These are phyloP conservation scores for Rhizopogon rudus DNA, from an alignment of 768 basidiomycete species.

Conservation along the genomic window DNA sequence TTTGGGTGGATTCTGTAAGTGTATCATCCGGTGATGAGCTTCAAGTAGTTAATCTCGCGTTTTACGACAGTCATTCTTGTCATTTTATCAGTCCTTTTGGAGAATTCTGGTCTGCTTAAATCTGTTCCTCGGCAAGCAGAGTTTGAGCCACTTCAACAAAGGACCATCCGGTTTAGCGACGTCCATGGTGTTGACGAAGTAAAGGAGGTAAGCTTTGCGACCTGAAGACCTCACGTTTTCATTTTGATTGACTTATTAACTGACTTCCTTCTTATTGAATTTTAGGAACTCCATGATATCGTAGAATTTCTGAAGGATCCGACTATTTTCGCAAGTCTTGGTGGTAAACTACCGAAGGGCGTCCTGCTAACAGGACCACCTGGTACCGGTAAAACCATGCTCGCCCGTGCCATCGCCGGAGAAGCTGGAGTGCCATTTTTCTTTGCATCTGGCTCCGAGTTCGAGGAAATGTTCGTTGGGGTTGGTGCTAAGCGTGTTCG, in stretches of 20 bases:
- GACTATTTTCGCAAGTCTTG: conserved; percentile 80
- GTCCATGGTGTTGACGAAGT: conserved; percentile 98
- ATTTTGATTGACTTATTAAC: no score
- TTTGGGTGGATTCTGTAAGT: conserved; percentile 65
- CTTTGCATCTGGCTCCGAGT: conserved; percentile 94
- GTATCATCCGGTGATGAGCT: not conserved
- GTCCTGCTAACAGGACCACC: conserved; percentile 87
- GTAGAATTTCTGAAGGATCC: conserved; percentile 96
- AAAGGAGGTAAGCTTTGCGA: conserved; percentile 61
- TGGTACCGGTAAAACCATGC: conserved; percentile 79
- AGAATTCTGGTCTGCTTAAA: conserved; percentile 92
- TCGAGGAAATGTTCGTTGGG: conserved; percentile 98
- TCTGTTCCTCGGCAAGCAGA: conserved; percentile 75
- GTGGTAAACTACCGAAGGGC: conserved; percentile 93
- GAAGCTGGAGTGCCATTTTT: conserved; percentile 98
- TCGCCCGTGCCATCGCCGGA: conserved; percentile 96
- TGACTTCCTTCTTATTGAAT: conserved; percentile 8
- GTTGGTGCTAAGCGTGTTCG: conserved; percentile 93
- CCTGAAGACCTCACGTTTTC: not conserved
- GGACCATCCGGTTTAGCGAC: conserved; percentile 86
- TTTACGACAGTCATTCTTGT: conserved; percentile 65
- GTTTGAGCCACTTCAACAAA: conserved; percentile 79
- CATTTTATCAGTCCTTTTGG: conserved; percentile 82
- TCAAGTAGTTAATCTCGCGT: not conserved
- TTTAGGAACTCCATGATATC: conserved; percentile 86